Percentiles rank a stretch among this genome's conserved stretches.
Evolutionary conservation across 2,329 filamentous ascomycete genomes (phyloP).

Genomic region (Gremmenia infestans): DNA sequence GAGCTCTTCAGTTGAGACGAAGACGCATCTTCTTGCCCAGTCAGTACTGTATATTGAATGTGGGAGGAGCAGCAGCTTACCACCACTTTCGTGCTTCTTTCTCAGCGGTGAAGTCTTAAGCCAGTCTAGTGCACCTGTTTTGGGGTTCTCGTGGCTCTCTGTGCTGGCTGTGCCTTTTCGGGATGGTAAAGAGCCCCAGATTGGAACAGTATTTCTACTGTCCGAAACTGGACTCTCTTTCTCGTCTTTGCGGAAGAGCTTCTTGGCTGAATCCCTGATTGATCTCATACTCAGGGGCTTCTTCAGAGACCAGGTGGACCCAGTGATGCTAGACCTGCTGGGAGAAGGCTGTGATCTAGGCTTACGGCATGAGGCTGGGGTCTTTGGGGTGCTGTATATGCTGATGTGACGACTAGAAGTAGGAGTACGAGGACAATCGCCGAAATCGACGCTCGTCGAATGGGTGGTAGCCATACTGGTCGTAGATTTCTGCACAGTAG

Average conservation of each 20-base stretch:
- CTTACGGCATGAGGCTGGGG: too few relatives aligned
- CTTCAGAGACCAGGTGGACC: neutral
- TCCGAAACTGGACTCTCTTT: conserved; percentile 4
- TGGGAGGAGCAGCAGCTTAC: neutral
- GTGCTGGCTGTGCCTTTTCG: neutral
- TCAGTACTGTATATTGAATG: neutral
- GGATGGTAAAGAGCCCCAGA: neutral
- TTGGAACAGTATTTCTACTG: conserved; percentile 12
- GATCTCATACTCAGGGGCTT: neutral
- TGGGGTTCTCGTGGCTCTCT: neutral
- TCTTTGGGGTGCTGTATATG: neutral
- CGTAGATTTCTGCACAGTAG: neutral
- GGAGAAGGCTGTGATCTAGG: too few relatives aligned
- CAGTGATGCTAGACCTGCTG: too few relatives aligned
- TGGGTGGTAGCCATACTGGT: conserved; percentile 16
- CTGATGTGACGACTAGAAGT: neutral
- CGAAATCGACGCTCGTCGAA: conserved; percentile 8
- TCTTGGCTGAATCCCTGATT: neutral
- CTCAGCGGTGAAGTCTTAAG: neutral
- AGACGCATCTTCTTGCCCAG: neutral
- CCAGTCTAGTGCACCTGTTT: neutral
- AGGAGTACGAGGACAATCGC: conserved; percentile 10
- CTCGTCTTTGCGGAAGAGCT: neutral
- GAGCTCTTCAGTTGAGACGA: neutral
- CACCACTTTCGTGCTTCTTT: neutral